Evolutionary conservation across 1,284 basidiomycete genomes (phyloP).

Genomic region (Cutaneotrichosporon dermatis): DNA sequence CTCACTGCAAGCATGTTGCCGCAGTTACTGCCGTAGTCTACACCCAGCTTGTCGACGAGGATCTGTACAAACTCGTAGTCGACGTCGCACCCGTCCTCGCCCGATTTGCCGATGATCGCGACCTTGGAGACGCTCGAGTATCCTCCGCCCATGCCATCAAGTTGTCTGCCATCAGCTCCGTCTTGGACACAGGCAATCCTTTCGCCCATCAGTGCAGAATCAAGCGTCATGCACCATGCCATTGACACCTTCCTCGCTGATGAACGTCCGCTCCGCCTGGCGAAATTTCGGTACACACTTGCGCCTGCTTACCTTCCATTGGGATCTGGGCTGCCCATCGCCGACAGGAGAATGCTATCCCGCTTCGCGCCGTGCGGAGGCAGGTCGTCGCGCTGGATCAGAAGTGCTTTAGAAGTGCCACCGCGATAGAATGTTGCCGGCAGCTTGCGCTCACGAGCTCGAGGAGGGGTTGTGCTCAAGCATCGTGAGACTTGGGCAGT

Average conservation of each 20-base stretch:
- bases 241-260: no score
- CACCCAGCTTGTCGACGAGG: conserved; percentile 16
- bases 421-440: conserved; percentile 52
- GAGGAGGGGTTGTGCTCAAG: background rate
- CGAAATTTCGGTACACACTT: no score
- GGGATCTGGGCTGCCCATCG: conserved; percentile 78
- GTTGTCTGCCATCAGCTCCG: conserved; percentile 54
- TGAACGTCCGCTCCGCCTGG: no score
- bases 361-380: conserved; percentile 56
- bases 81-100: conserved; percentile 22
- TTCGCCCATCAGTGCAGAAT: no score
- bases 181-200: no score
- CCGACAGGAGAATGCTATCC: conserved; percentile 61
- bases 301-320: conserved; percentile 49
- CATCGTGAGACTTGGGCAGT: no score
- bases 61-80: conserved; percentile 34
- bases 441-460: conserved; percentile 1
- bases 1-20: conserved; percentile 34
- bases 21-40: conserved; percentile 35
- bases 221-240: no score
- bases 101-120: conserved; percentile 59
- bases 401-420: conserved; percentile 77
- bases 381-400: conserved; percentile 57
- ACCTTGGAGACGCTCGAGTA: conserved; percentile 73
- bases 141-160: conserved; percentile 71